Base-by-base conservation (phyloP, 805 yeast genomes). In the Cyberlindnera mycetangii region DNA sequence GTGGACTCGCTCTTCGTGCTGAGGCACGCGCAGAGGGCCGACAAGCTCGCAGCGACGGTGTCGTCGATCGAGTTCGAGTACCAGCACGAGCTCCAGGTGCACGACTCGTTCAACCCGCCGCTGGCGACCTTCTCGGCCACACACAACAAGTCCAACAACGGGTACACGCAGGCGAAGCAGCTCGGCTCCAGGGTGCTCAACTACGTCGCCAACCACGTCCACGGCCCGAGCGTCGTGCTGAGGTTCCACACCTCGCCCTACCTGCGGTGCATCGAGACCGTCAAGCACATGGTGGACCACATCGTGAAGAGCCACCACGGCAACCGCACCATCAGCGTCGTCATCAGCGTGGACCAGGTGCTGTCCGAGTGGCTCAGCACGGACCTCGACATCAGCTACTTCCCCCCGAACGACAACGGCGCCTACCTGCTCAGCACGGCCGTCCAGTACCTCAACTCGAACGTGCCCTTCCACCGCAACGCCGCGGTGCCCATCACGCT, bases 381-480 rank as follows among this genome's bases (percentile, higher is more conserved):
- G 11, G 68, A 68, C 33, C 64, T 68, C 37, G 69, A 70, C 43
- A 55, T 68, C 28, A 62, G 63, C 35, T 64, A 59, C 43, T 59
- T 64, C 37, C 76, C 76, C 2, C 76, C 76, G 7, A 71, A 70
- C 48, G 76, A 72, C 54, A 68, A 67, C 44, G 76, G 76, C 12
- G 65, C 62, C 10, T 61, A 72, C 1, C 55, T 72, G 54, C 56
- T 69, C 18, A 64, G 65, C 47, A 63, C 66, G 38, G 65, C 72
- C 8, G 63, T 68, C 33, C 65, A 65, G 20, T 72, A 70, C 51
- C 45, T 72, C 25, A 62, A 63, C 18, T 55, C 58, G 9, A 54
- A 51, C 42, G 31, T 58, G 8, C 49, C 54, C n/a, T 50, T 47
- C 20, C 44, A 47, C 35, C 50, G 50, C 16, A 55, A 47, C 32